phyloP scores from a whole-genome alignment of 805 yeast species.

The Nakazawaea siamensis region DNA sequence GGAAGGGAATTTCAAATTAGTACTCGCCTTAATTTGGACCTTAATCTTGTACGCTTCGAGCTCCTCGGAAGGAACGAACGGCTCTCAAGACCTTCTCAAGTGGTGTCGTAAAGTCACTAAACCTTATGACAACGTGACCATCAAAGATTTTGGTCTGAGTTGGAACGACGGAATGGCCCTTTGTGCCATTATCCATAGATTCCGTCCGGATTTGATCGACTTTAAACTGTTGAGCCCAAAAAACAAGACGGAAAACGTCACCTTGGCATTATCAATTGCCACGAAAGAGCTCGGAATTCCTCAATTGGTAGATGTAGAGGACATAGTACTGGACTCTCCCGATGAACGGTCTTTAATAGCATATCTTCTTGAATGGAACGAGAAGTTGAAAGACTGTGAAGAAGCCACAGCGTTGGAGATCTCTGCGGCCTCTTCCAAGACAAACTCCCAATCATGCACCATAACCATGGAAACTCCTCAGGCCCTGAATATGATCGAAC shows the following conservation, averaged over 20 bases:
- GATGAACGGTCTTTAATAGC: conserved; percentile 56
- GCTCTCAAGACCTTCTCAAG: conserved; percentile 28
- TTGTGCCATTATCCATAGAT: conserved; percentile 33
- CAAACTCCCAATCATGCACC: conserved; percentile 10
- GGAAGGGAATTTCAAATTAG: conserved; percentile 38
- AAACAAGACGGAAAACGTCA: conserved; percentile 23
- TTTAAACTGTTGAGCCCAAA: conserved; percentile 20
- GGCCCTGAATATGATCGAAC: conserved; percentile 15
- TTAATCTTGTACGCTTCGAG: conserved; percentile 32
- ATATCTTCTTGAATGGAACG: conserved; percentile 53
- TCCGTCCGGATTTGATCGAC: conserved; percentile 32
- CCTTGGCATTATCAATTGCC: conserved; percentile 33
- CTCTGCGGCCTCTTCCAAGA: background rate
- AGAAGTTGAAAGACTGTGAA: conserved; percentile 21
- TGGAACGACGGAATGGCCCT: conserved; percentile 49
- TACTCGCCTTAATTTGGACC: conserved; percentile 42
- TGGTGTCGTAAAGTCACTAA: conserved; percentile 48
- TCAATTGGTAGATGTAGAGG: conserved; percentile 45
- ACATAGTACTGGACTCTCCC: conserved; percentile 38
- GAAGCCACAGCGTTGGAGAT: background rate
- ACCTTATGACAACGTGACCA: conserved; percentile 24
- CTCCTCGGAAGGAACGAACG: conserved; percentile 21
- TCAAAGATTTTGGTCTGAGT: conserved; percentile 43
- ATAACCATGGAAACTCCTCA: conserved; percentile 18
- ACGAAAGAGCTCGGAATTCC: conserved; percentile 39